Percentiles rank a stretch among this genome's conserved stretches.
Conservation (phyloP, 1,284 basidiomycete genomes). For the Tilletia walkeri region DNA sequence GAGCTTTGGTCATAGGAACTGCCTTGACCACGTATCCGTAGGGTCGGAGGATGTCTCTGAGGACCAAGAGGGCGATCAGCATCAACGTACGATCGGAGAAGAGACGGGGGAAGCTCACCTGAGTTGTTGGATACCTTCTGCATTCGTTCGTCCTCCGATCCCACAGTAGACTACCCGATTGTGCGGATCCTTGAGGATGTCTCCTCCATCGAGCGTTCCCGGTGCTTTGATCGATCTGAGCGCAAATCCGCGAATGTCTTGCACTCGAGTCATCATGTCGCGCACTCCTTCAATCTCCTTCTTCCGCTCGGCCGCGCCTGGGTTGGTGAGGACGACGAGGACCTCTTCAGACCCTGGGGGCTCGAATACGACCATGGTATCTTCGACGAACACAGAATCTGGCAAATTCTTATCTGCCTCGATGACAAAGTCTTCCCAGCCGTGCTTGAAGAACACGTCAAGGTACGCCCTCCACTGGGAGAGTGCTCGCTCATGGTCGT, state of each 20-base stretch:
- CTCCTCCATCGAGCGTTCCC: conserved; percentile 31
- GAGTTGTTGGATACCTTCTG: conserved; percentile 24
- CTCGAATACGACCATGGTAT: conserved; percentile 23
- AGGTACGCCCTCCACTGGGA: conserved; percentile 25
- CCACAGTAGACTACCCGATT: conserved; percentile 25
- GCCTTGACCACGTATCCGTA: conserved; percentile 21
- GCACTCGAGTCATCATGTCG: not conserved
- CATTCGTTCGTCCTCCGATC: conserved; percentile 21
- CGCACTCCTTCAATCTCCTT: conserved; percentile 17
- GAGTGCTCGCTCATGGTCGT: conserved; percentile 19
- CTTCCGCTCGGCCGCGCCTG: conserved; percentile 20
- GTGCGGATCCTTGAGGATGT: conserved; percentile 27
- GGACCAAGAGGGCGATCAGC: not conserved
- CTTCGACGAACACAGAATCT: conserved; percentile 32
- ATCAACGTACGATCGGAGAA: not conserved
- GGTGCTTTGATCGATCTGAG: conserved; percentile 20
- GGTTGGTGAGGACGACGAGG: conserved; percentile 19
- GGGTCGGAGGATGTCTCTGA: not conserved
- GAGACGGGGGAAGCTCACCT: not conserved
- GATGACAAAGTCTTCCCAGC: conserved; percentile 24
- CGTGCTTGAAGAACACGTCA: conserved; percentile 17
- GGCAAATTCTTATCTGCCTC: conserved; percentile 14
- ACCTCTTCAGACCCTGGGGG: not conserved
- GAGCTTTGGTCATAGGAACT: conserved; percentile 28
- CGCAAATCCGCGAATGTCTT: not conserved